phyloP scores from a whole-genome alignment of 768 basidiomycete genomes.

The Amanita exitialis region DNA sequence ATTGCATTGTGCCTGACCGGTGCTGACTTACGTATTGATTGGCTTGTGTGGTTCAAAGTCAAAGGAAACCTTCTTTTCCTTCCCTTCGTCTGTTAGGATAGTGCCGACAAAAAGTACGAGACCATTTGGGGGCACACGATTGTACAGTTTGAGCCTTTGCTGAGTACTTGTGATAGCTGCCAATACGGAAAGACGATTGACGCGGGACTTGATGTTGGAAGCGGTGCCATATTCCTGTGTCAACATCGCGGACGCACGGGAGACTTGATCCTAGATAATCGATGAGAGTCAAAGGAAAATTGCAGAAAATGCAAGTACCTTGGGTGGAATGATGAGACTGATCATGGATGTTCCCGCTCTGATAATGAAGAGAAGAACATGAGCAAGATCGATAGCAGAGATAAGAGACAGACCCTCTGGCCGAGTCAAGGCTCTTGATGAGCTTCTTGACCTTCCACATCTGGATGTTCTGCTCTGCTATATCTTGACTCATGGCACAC shows the following conservation, averaged over 20 bases:
- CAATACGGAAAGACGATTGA: slow-evolving; percentile 93
- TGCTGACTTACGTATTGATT: slow-evolving; percentile 82
- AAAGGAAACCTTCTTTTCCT: slow-evolving; percentile 98
- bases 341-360: slow-evolving; percentile 99
- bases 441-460: slow-evolving; percentile 99
- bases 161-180: slow-evolving; percentile 98
- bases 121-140: slow-evolving; percentile 92
- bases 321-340: slow-evolving; percentile 93
- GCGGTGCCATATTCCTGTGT: slow-evolving; percentile 98
- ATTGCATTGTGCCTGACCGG: neutral
- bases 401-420: slow-evolving; percentile 57
- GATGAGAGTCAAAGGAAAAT: slow-evolving; percentile 7
- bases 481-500: slow-evolving; percentile 71
- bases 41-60: slow-evolving; percentile 99
- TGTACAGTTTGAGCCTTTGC: slow-evolving; percentile 94
- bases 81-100: slow-evolving; percentile 95
- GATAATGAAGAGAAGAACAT: slow-evolving; percentile 11
- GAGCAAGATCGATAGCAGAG: slow-evolving; percentile 8
- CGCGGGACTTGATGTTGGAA: slow-evolving; percentile 99
- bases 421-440: slow-evolving; percentile 93
- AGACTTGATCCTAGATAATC: slow-evolving; percentile 73
- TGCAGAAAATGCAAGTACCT: slow-evolving; percentile 34
- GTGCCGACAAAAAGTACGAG: slow-evolving; percentile 98
- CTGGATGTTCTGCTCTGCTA: slow-evolving; percentile 91
- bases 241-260: slow-evolving; percentile 88